Percentiles rank a stretch among this genome's conserved stretches.
phyloP scores from a whole-genome alignment of 2,329 filamentous ascomycete genomes.

The Xylariaceae sp. region DNA sequence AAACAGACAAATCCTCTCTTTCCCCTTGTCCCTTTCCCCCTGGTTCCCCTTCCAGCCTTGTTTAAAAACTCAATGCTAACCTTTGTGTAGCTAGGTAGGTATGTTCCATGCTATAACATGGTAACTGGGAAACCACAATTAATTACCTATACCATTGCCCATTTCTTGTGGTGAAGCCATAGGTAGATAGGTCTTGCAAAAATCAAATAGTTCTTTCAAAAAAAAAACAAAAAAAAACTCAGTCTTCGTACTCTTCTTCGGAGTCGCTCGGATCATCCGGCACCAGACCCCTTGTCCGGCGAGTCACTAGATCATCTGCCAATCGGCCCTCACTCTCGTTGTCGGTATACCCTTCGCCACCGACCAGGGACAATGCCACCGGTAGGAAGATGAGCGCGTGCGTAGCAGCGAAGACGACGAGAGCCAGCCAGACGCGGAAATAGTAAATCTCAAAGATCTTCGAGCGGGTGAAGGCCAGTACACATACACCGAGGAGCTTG shows the following conservation, averaged over 20 bases:
- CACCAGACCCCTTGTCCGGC: constrained; percentile 70
- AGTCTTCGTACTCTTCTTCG: constrained; percentile 54
- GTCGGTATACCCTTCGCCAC: constrained; percentile 83
- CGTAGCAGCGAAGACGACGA: constrained; percentile 81
- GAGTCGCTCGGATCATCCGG: constrained; percentile 71
- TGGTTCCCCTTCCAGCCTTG: too few species aligned
- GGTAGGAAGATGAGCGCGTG: constrained; percentile 91
- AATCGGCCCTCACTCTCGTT: constrained; percentile 81
- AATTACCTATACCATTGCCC: too few species aligned
- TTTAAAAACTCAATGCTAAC: too few species aligned
- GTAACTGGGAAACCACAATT: too few species aligned
- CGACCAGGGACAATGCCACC: constrained; percentile 77
- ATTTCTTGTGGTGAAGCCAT: neutral
- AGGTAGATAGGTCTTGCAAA: neutral
- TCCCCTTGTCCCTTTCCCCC: too few species aligned
- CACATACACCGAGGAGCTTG: constrained; percentile 85
- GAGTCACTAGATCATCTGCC: constrained; percentile 78
- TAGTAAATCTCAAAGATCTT: constrained; percentile 99
- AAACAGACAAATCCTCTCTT: too few species aligned
- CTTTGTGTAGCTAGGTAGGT: too few species aligned
- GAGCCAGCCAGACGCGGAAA: constrained; percentile 90
- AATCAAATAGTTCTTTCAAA: neutral
- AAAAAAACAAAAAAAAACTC: constrained; percentile 7
- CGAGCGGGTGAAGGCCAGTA: constrained; percentile 88
- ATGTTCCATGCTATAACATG: too few species aligned